Percentiles rank a stretch among this genome's conserved stretches.
Conservation (phyloP, 164 flowering plant species). For the Cinnamomum micranthum region DNA sequence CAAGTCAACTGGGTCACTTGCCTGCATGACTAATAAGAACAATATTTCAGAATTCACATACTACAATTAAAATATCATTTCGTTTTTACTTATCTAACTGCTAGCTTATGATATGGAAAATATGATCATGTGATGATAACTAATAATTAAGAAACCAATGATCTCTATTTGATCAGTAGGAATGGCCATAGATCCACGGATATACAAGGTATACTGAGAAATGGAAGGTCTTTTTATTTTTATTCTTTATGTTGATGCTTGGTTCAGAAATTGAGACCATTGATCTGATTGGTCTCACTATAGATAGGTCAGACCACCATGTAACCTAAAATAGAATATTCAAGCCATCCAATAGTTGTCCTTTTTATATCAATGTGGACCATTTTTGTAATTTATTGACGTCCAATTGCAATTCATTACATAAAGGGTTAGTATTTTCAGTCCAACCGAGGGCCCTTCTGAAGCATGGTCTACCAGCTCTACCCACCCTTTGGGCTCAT, state of each 20-base stretch:
- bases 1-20: conserved; percentile 83
- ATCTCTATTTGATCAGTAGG: not conserved
- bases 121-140: not conserved
- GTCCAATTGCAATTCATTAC: not conserved
- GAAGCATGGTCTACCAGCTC: not conserved
- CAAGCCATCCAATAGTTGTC: not conserved
- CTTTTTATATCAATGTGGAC: not conserved
- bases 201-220: not conserved
- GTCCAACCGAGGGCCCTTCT: not conserved
- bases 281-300: not conserved
- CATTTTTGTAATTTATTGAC: not conserved
- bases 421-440: not conserved
- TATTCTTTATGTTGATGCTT: not conserved
- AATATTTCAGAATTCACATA: conserved; percentile 8
- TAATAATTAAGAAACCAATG: not conserved
- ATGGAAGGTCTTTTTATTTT: not conserved
- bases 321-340: not conserved
- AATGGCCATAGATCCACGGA: not conserved
- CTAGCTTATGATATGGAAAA: not conserved
- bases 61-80: not conserved
- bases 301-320: not conserved
- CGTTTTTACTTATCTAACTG: not conserved
- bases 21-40: conserved; percentile 63
- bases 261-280: not conserved
- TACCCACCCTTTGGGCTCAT: not conserved